A percentile compares a stretch with the other conserved stretches of the same genome.
Conservation (phyloP, 2,329 filamentous ascomycete species). For the Talaromyces rugulosus region DNA sequence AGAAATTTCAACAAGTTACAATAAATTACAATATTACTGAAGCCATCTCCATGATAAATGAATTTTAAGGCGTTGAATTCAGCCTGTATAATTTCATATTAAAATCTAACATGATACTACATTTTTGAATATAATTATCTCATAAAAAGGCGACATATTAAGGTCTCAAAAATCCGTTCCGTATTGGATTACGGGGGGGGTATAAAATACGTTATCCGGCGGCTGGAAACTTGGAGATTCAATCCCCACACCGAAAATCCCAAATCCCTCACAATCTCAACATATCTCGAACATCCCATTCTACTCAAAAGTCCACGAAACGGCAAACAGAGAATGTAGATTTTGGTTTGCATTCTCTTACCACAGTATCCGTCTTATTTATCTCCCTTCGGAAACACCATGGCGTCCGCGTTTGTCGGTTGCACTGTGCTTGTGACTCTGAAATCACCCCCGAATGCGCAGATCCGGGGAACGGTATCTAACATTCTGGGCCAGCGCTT, state of each 20-base stretch:
- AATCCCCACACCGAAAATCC: neutral
- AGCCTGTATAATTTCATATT: neutral
- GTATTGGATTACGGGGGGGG: neutral
- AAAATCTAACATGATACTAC: neutral
- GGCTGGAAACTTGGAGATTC: neutral
- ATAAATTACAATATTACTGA: neutral
- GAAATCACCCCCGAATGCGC: constrained; percentile 58
- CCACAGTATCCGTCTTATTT: neutral
- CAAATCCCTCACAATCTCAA: neutral
- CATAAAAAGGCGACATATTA: neutral
- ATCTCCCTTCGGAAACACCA: constrained; percentile 29
- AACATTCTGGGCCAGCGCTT: constrained; percentile 66
- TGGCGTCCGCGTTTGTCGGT: constrained; percentile 70
- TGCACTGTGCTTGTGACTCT: constrained; percentile 72
- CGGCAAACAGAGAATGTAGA: constrained; percentile 1
- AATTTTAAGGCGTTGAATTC: neutral
- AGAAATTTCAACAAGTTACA: neutral
- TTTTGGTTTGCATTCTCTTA: neutral
- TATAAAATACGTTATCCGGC: neutral
- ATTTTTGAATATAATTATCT: neutral
- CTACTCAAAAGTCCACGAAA: neutral
- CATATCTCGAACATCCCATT: neutral
- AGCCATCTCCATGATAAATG: neutral
- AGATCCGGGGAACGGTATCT: constrained; percentile 66
- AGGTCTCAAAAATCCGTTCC: neutral